Percentiles rank a stretch among this genome's conserved stretches.
Conservation (phyloP, 2,329 filamentous ascomycete species). For the Trichoderma gracile region DNA sequence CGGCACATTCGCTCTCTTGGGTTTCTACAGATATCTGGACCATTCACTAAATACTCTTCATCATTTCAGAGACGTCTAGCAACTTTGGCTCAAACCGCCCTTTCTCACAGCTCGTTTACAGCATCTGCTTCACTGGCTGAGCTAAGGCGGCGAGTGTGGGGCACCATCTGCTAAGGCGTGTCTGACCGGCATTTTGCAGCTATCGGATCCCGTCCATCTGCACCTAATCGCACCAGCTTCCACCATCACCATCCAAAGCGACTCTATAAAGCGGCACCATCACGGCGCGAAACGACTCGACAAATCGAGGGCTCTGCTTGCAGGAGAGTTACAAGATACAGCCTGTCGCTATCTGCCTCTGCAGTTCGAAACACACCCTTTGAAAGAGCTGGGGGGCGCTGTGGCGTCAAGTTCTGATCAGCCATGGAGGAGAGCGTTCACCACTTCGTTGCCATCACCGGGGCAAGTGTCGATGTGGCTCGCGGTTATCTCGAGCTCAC, state of each 20-base stretch:
- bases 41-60: too few species aligned
- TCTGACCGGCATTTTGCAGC: conserved; percentile 23
- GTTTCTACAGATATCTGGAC: too few species aligned
- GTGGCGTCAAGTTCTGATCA: not conserved
- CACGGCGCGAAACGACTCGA: not conserved
- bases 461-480: conserved; percentile 70
- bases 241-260: not conserved
- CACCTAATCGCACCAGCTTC: not conserved
- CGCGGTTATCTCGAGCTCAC: conserved; percentile 81
- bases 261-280: not conserved
- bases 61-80: too few species aligned
- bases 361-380: not conserved
- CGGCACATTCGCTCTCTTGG: not conserved
- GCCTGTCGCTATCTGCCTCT: not conserved
- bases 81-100: not conserved
- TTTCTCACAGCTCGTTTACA: not conserved
- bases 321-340: not conserved
- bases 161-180: not conserved
- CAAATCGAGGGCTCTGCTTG: not conserved
- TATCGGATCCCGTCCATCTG: not conserved
- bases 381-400: not conserved
- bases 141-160: conserved; percentile 14
- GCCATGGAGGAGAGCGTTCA: conserved; percentile 72
- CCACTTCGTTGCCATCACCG: conserved; percentile 81
- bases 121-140: not conserved